These are phyloP conservation scores for Colletotrichum endophyticum DNA, from an alignment of 2,329 filamentous ascomycete species.

Conservation along the genomic window DNA sequence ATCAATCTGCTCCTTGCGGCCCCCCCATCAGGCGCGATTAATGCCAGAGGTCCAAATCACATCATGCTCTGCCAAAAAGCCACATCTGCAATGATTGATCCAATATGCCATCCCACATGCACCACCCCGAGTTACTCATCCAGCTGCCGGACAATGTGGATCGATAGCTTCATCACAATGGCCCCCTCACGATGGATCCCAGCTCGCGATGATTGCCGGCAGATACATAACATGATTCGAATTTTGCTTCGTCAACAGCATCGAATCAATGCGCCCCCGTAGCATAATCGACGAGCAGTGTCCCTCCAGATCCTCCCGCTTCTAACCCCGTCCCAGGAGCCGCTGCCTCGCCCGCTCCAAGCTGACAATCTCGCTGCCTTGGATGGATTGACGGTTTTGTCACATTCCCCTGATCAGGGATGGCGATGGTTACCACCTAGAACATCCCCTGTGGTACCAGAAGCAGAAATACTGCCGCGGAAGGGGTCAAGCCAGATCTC, in stretches of 20 bases:
- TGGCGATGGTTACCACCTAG: fast-evolving
- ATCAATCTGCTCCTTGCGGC: not conserved
- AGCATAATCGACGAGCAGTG: fast-evolving
- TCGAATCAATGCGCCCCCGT: fast-evolving
- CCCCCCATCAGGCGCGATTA: not conserved
- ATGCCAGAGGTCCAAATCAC: not conserved
- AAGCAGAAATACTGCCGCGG: not conserved
- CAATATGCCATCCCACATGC: not conserved
- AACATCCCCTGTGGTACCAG: not conserved
- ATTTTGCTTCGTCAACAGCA: not conserved
- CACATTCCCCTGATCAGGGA: not conserved
- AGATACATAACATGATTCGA: fast-evolving
- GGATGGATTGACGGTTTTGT: not conserved
- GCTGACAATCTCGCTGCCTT: not conserved
- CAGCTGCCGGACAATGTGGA: not conserved
- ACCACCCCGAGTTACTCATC: not conserved
- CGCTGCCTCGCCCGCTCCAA: not conserved
- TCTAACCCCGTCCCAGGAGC: not conserved
- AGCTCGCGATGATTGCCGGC: not conserved
- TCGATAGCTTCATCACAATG: not conserved
- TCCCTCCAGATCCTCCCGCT: not conserved
- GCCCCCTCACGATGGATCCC: not conserved
- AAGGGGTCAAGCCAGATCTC: not conserved
- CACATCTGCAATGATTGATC: not conserved
- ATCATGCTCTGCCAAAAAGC: not conserved